phyloP scores from a whole-genome alignment of 768 basidiomycete genomes.

The Neoboletus subvelutipes region DNA sequence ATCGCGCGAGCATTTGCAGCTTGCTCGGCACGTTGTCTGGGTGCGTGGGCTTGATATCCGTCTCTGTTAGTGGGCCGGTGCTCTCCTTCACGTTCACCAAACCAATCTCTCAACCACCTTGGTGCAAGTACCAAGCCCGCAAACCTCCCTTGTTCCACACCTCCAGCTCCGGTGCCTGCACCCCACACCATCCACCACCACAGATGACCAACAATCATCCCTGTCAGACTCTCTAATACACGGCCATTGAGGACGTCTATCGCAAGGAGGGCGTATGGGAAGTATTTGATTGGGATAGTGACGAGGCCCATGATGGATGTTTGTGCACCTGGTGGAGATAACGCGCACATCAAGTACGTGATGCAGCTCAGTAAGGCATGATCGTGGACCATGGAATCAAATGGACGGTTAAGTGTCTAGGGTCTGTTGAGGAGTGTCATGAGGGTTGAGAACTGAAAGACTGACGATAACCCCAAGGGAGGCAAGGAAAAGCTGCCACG shows the following conservation, averaged over 20 bases:
- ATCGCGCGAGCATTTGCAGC: constrained; percentile 20
- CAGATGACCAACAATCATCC: constrained; percentile 72
- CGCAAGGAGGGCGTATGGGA: constrained; percentile 71
- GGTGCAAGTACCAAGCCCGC: constrained; percentile 51
- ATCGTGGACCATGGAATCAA: constrained; percentile 54
- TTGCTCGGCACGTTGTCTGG: constrained; percentile 37
- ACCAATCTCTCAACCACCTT: constrained; percentile 50
- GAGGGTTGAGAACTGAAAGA: constrained; percentile 6
- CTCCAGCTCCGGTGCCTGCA: constrained; percentile 40
- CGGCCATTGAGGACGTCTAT: constrained; percentile 71
- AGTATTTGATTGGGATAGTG: constrained; percentile 67
- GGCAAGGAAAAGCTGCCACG: constrained; percentile 68
- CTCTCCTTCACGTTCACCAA: constrained; percentile 42
- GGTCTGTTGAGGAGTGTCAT: neutral
- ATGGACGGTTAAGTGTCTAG: constrained; percentile 59
- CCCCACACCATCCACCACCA: constrained; percentile 81
- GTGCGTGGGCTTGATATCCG: constrained; percentile 62
- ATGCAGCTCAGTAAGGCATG: constrained; percentile 67
- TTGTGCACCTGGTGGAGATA: constrained; percentile 63
- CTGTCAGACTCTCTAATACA: constrained; percentile 59
- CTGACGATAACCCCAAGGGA: constrained; percentile 59
- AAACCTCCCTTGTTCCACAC: constrained; percentile 38
- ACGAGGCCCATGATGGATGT: constrained; percentile 81
- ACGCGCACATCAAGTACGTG: constrained; percentile 64
- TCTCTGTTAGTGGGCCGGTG: constrained; percentile 37